Conservation (phyloP, 441 rosid genomes). For the Brassica balearica region DNA sequence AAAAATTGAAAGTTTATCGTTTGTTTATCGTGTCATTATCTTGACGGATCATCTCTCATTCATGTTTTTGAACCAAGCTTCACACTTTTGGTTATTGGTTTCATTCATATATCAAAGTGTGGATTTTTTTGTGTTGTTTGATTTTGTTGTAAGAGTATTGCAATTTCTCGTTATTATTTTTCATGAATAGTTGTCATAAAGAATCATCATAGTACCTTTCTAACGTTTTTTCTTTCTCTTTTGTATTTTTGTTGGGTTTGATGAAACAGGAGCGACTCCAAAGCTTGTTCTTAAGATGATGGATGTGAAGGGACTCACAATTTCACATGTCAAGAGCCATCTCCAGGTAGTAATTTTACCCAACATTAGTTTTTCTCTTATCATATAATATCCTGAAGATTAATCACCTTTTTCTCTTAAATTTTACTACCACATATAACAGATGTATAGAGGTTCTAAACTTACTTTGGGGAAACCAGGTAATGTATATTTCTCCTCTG, state of each 20-base stretch:
- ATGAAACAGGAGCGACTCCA: conserved; percentile 63
- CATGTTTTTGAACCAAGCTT: conserved; percentile 18
- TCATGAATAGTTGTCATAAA: neutral
- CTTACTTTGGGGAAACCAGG: conserved; percentile 46
- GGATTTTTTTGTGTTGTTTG: neutral
- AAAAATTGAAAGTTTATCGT: neutral
- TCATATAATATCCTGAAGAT: conserved; percentile 4
- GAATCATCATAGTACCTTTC: conserved; percentile 2
- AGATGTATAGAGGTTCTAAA: conserved; percentile 51
- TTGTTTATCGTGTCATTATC: conserved; percentile 5
- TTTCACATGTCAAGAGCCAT: conserved; percentile 78
- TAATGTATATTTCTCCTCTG: neutral
- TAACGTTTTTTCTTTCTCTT: neutral
- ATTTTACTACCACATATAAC: conserved; percentile 9
- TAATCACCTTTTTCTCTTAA: neutral
- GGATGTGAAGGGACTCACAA: conserved; percentile 69
- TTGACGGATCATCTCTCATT: neutral
- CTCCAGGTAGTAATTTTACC: conserved; percentile 57
- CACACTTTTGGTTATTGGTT: conserved; percentile 1
- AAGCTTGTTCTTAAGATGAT: conserved; percentile 69
- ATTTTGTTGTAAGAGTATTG: neutral
- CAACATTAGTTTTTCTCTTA: neutral
- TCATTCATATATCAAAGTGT: conserved; percentile 1
- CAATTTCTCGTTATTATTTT: neutral
- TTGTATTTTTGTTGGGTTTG: conserved; percentile 18